Base-by-base conservation (phyloP, 495 filamentous ascomycete species). In the Lophiotrema nucula region DNA sequence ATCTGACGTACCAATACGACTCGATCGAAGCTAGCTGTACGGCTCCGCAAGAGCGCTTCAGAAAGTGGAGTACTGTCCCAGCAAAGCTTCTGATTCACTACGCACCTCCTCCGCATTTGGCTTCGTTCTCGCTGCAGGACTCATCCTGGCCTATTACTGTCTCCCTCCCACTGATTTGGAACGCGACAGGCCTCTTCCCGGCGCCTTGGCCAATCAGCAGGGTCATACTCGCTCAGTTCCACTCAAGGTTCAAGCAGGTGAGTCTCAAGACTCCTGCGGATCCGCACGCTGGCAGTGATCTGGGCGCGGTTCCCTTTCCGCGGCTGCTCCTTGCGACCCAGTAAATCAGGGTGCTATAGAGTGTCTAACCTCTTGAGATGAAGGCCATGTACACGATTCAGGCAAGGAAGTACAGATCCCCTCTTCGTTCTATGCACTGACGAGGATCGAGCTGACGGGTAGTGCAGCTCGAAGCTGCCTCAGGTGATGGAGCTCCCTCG, bases 401-500 rank as follows among this genome's bases (percentile, higher is more conserved):
- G 28, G 39, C 16, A 41, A 33, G 13, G 38, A 28, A 13, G 56
- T 53, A 53, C 47, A 59, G 54, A 33, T 35, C 56, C 48, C 48
- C 48, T 53, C 51, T 18, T n/a, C 33, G 39, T 22, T 38, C 35
- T 15, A 56, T 62, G 58, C 51, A 51, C 28, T 21, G 28, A 31
- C 58, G 28, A 26, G 58, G 58, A 45, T 61, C 38, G 11, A 50
- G 21, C 52, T 56, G 51, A 50, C 51, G 49, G 28, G 10, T 43
- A 8, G 58, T 41, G 33, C 56, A 41, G 48, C 21, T 52, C 41
- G 28, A 53, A 27, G 33, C 23, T 27, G 15, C 42, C 57, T 60
- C 57, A 54, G 49, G 49, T 60, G 57, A 48, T 56, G 58, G 48
- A 54, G 46, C 45, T 49, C 50, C 53, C 46, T 50, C 12, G 15